Conservation (phyloP, 352 stramenopile genomes). For the Phytophthora pinifolia region DNA sequence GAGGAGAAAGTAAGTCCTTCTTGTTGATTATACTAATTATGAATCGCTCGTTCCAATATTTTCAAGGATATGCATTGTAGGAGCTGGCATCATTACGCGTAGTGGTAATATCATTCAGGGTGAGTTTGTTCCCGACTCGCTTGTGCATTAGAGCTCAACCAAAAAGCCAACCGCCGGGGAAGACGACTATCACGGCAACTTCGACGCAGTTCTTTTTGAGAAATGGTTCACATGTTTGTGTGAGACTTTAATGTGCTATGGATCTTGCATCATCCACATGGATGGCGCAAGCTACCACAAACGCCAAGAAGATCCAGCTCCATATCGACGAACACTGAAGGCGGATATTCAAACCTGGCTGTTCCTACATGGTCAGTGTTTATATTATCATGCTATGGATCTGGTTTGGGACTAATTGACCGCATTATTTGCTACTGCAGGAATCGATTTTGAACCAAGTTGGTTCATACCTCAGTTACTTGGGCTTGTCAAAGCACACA, state of each 20-base stretch:
- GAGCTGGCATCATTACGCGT: conserved; percentile 3
- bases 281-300: conserved; percentile 8
- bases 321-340: background rate
- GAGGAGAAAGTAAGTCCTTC: background rate
- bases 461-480: background rate
- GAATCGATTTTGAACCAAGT: background rate
- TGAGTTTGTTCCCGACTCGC: conserved; percentile 1
- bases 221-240: background rate
- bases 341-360: background rate
- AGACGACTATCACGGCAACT: conserved; percentile 4
- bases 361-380: no score
- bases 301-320: background rate
- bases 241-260: background rate
- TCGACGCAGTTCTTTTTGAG: conserved; percentile 1
- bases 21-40: background rate
- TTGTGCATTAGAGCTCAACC: background rate
- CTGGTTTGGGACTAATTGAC: no score
- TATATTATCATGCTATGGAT: no score
- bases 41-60: no score
- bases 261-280: background rate
- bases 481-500: background rate
- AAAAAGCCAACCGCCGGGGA: background rate
- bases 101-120: background rate
- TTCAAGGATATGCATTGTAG: conserved; percentile 11
- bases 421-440: background rate